A percentile compares a stretch with the other conserved stretches of the same genome.
Evolutionary conservation across 202 grass and related monocot species (phyloP).

Genomic region (Schoenoplectus triqueter): DNA sequence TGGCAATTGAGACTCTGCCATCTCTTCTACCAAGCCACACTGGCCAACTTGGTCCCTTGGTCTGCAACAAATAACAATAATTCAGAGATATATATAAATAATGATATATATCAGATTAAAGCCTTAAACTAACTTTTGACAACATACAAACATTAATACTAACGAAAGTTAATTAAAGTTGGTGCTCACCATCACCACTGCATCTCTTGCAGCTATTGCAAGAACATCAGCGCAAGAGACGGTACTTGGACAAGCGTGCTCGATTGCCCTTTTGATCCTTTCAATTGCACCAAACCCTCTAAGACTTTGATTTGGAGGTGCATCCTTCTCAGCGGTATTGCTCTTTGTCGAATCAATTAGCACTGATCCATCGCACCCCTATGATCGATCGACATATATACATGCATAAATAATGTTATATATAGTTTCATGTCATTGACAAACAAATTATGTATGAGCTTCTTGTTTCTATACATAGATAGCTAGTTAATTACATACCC

Average conservation of each 20-base stretch:
- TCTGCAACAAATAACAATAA: conserved; percentile 49
- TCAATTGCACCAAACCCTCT: conserved; percentile 69
- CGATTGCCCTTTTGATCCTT: conserved; percentile 69
- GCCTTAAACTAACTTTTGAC: not conserved
- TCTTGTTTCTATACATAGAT: not conserved
- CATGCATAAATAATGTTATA: not conserved
- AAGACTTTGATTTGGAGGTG: conserved; percentile 66
- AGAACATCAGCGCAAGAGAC: conserved; percentile 91
- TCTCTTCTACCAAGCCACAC: conserved; percentile 77
- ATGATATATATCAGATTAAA: conserved; percentile 4
- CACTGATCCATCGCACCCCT: conserved; percentile 92
- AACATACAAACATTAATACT: conserved; percentile 11
- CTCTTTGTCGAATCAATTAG: conserved; percentile 62
- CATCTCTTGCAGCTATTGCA: conserved; percentile 76
- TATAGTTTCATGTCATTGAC: not conserved
- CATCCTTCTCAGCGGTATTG: conserved; percentile 80
- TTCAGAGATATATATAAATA: not conserved
- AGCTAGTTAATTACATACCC: conserved; percentile 43
- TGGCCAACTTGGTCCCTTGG: conserved; percentile 75
- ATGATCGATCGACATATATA: not conserved
- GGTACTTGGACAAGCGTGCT: conserved; percentile 67
- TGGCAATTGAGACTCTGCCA: conserved; percentile 62
- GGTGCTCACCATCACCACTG: conserved; percentile 63
- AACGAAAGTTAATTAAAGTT: not conserved
- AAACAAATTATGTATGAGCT: not conserved